Conservation (phyloP, 2,329 filamentous ascomycete species). For the Plenodomus tracheiphilus region DNA sequence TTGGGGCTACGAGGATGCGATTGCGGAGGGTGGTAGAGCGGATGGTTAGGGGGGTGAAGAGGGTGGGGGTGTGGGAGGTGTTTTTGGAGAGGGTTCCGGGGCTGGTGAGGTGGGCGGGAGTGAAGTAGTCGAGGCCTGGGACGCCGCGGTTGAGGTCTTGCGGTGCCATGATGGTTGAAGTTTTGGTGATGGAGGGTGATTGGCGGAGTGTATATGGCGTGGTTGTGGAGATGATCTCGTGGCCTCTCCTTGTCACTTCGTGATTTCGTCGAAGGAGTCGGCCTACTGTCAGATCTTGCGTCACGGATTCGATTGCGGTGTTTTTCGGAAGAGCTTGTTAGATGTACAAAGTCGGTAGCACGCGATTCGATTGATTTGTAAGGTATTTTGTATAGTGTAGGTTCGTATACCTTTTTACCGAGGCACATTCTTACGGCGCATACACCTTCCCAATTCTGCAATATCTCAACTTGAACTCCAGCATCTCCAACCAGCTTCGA, state of each 20-base stretch:
- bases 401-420: constrained; percentile 10
- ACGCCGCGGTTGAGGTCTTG: constrained; percentile 33
- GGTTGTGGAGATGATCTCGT: neutral
- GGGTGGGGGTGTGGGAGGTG: constrained; percentile 26
- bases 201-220: neutral
- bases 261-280: no score
- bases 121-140: constrained; percentile 48
- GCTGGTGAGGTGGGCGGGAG: constrained; percentile 47
- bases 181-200: neutral
- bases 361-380: constrained; percentile 16
- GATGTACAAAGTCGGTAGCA: no score
- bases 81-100: constrained; percentile 42
- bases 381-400: neutral
- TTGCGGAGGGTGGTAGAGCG: constrained; percentile 41
- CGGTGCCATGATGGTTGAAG: constrained; percentile 30
- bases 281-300: no score
- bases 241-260: no score
- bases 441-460: no score
- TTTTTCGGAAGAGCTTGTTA: neutral
- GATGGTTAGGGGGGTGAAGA: constrained; percentile 44
- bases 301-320: neutral
- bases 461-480: no score
- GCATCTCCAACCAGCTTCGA: no score
- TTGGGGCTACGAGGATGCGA: constrained; percentile 44
- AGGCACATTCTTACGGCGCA: no score